Conservation (phyloP, 1,139 yeast species). For the Hyphopichia pseudoburtonii region DNA sequence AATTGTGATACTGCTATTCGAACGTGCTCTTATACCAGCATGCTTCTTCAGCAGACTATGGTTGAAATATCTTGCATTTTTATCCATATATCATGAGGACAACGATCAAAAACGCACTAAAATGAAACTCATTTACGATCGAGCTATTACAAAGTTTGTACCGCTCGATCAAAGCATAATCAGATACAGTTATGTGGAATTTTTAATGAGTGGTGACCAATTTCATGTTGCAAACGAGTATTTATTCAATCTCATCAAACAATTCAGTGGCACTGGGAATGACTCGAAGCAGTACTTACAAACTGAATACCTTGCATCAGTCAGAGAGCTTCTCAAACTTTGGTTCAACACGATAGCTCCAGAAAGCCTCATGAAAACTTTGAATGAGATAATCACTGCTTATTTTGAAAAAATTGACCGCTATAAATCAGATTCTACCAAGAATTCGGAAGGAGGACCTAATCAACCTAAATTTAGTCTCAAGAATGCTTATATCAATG, state of each 20-base stretch:
- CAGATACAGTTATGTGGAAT: slow-evolving; percentile 43
- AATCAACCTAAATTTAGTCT: slow-evolving; percentile 1
- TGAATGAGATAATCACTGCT: slow-evolving; percentile 18
- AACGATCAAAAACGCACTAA: slow-evolving; percentile 19
- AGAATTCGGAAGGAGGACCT: slow-evolving; percentile 1
- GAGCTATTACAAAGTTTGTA: slow-evolving; percentile 45
- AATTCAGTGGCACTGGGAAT: slow-evolving; percentile 23
- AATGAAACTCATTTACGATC: slow-evolving; percentile 34
- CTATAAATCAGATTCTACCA: slow-evolving; percentile 4
- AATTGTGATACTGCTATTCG: slow-evolving; percentile 43
- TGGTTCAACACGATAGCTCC: slow-evolving; percentile 15
- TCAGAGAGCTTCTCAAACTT: slow-evolving; percentile 18
- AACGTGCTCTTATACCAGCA: slow-evolving; percentile 60
- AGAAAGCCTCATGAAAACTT: slow-evolving; percentile 7
- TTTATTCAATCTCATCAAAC: slow-evolving; percentile 26
- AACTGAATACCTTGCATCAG: slow-evolving; percentile 21
- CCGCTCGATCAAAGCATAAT: slow-evolving; percentile 40
- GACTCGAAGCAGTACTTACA: slow-evolving; percentile 19
- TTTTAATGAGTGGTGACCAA: slow-evolving; percentile 21
- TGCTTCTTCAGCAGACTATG: slow-evolving; percentile 53
- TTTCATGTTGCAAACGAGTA: slow-evolving; percentile 26
- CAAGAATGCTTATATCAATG: slow-evolving; percentile 5
- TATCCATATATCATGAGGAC: slow-evolving; percentile 13
- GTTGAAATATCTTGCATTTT: slow-evolving; percentile 55
- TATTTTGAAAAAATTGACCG: slow-evolving; percentile 18